Evolutionary conservation across 1,284 basidiomycete genomes (phyloP).

Genomic region (Stereum hirsutum): DNA sequence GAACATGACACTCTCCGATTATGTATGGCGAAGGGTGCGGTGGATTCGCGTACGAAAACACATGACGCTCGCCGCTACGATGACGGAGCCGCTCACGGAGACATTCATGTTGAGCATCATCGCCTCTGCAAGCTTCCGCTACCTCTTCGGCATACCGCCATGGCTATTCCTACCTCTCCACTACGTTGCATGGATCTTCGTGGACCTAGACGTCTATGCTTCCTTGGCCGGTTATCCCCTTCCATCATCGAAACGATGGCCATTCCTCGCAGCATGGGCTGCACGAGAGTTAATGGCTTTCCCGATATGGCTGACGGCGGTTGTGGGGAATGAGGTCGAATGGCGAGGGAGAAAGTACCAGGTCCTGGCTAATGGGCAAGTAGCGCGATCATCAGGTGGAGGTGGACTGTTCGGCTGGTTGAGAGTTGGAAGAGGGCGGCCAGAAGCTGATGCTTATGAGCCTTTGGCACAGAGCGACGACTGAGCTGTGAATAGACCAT

Average conservation of each 20-base stretch:
- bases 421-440: conserved; percentile 9
- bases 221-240: conserved; percentile 66
- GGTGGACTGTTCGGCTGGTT: conserved; percentile 12
- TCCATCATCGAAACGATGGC: conserved; percentile 35
- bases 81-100: conserved; percentile 88
- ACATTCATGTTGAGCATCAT: conserved; percentile 64
- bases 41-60: conserved; percentile 94
- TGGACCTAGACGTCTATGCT: conserved; percentile 70
- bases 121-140: conserved; percentile 45
- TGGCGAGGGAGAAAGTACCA: conserved; percentile 76
- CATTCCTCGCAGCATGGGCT: conserved; percentile 72
- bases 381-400: conserved; percentile 19
- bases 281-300: conserved; percentile 73
- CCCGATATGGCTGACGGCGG: conserved; percentile 78
- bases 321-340: conserved; percentile 69
- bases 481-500: too few species aligned
- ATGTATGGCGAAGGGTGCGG: conserved; percentile 78
- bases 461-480: conserved; percentile 14
- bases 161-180: conserved; percentile 51
- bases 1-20: conserved; percentile 72
- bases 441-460: conserved; percentile 17
- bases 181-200: conserved; percentile 46
- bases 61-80: conserved; percentile 79
- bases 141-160: conserved; percentile 40
- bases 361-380: conserved; percentile 59